These are phyloP conservation scores for Pseudisothecium myosuroides DNA, from an alignment of 225 moss, liverwort and hornwort species.

Conservation along the genomic window DNA sequence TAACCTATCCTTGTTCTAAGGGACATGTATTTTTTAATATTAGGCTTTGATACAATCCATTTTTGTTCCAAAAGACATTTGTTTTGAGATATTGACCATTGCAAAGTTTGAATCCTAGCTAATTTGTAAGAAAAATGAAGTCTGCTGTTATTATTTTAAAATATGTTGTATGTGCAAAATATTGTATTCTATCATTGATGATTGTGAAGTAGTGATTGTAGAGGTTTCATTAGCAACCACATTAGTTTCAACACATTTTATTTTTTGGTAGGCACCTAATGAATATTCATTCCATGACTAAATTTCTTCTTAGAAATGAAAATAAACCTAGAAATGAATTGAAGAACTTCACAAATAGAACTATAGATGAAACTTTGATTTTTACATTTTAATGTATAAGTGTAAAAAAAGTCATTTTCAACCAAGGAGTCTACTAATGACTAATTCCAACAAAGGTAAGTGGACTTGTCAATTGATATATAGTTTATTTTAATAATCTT, in stretches of 20 bases:
- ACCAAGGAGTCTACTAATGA: not conserved
- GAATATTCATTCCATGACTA: not conserved
- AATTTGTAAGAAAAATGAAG: not conserved
- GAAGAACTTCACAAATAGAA: not conserved
- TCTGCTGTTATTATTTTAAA: not conserved
- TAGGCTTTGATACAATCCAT: not conserved
- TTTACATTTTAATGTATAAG: not conserved
- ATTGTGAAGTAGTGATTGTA: not conserved
- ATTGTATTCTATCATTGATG: not conserved
- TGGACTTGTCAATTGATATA: not conserved
- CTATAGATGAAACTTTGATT: not conserved
- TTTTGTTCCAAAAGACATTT: not conserved
- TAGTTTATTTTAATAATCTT: not conserved
- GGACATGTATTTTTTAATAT: not conserved
- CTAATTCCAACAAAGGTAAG: not conserved
- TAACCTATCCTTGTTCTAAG: accelerated
- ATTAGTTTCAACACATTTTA: not conserved
- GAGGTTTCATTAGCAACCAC: not conserved
- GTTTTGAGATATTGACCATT: not conserved
- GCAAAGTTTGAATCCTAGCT: not conserved
- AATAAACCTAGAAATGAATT: not conserved
- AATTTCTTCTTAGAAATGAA: not conserved
- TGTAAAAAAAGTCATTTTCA: not conserved
- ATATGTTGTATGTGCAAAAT: not conserved
- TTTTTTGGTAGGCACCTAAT: not conserved